Evolutionary conservation across 768 basidiomycete genomes (phyloP).

Genomic region (Termitomyces sp.): DNA sequence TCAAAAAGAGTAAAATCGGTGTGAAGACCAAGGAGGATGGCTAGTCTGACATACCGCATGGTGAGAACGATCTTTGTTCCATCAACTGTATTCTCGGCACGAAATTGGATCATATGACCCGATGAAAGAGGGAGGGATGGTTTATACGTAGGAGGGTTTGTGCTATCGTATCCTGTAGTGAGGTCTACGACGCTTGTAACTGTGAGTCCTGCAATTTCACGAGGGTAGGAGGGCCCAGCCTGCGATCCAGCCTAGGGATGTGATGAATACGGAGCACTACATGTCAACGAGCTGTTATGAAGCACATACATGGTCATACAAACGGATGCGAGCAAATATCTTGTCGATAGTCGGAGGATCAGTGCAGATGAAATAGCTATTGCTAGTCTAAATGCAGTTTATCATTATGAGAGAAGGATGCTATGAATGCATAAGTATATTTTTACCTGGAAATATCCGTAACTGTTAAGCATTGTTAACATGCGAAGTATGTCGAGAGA

Average conservation of each 20-base stretch:
- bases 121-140: slow-evolving; percentile 67
- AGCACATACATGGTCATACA: slow-evolving; percentile 35
- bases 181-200: slow-evolving; percentile 69
- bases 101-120: slow-evolving; percentile 84
- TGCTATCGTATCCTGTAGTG: slow-evolving; percentile 72
- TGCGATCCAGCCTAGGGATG: slow-evolving; percentile 6
- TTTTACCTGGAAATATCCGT: slow-evolving; percentile 70
- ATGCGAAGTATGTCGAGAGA: neutral
- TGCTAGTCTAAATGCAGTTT: slow-evolving; percentile 53
- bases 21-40: neutral
- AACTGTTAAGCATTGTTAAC: slow-evolving; percentile 33
- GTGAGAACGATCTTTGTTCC: slow-evolving; percentile 61
- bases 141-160: slow-evolving; percentile 58
- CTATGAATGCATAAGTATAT: neutral
- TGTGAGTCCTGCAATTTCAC: slow-evolving; percentile 49
- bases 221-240: slow-evolving; percentile 46
- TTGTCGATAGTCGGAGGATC: slow-evolving; percentile 57
- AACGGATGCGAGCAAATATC: slow-evolving; percentile 66
- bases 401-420: neutral
- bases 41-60: slow-evolving; percentile 41
- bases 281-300: neutral
- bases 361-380: slow-evolving; percentile 78
- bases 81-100: slow-evolving; percentile 36
- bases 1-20: neutral
- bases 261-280: neutral